Evolutionary conservation across 805 yeast genomes (phyloP), one percentile per base, ranked within the genome.

Genomic region (Spathaspora sp.): DNA sequence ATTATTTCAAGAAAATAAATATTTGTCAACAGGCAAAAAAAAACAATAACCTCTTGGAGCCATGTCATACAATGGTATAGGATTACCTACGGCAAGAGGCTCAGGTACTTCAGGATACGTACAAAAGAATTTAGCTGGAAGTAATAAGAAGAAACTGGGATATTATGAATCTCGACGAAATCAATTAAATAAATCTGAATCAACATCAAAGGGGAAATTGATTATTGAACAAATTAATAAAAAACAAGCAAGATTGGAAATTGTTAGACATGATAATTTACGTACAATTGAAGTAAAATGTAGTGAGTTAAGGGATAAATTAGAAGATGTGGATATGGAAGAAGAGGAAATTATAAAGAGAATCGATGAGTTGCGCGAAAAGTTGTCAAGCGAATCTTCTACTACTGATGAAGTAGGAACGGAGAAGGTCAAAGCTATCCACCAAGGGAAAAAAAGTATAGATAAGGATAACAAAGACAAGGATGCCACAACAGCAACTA

Each of bases 71-170:
- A 81, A 80, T 59, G 84, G 85, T 5, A 76, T 82, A 43, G 86
- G 86, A 0, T 66, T 82, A 19, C 73, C 72, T 42, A 76, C 81
- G 0, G 80, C 85, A 0, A 68, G 85, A 56, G 88, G 89, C 0
- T 72, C 86, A 0, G 83, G 85, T 0, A 83, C 89, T 0, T 82
- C 85, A 20, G 89, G 89, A 0, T 73, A 75, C 57, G 76, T 83
- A 2, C 85, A 82, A 57, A 70, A 73, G 54, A 82, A 73, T 55
- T 60, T 64, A 1, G 62, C 76, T 0, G 56, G 39, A 53, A 19
- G 14, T 3, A 16, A 4, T 3, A 17, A 39, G 32, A 42, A 68
- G 1, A 14, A 16, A 14, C 40, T 14, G 17, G 74, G 77, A 8
- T 73, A 69, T 23, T 77, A 62, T 57, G 58, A 68, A 39, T 62